phyloP scores from a whole-genome alignment of 257 asterid species.

The Scutellaria minor region DNA sequence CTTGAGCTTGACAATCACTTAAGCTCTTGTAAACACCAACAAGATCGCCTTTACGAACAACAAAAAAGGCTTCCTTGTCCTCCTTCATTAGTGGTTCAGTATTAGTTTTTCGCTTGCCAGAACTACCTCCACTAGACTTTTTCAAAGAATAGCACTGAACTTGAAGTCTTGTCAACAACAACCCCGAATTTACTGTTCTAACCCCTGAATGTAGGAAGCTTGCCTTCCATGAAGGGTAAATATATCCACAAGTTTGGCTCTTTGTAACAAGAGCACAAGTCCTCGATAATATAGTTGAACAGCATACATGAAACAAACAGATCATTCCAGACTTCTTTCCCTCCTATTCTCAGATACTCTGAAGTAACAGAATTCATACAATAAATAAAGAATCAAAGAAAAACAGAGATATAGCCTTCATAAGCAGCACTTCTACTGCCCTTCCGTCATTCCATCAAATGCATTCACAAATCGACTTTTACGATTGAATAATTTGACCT shows the following conservation, averaged over 20 bases:
- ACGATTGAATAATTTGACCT: conserved; percentile 4
- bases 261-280: conserved; percentile 46
- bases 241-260: conserved; percentile 44
- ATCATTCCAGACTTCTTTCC: conserved; percentile 60
- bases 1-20: conserved; percentile 94
- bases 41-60: conserved; percentile 94
- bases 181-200: conserved; percentile 47
- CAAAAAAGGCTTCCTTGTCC: conserved; percentile 89
- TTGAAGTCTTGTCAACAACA: conserved; percentile 46
- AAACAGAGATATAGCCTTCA: not conserved
- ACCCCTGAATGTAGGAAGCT: conserved; percentile 44
- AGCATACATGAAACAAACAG: conserved; percentile 67
- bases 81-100: conserved; percentile 61
- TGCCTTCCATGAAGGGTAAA: conserved; percentile 48
- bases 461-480: not conserved
- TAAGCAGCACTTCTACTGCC: too few relatives aligned
- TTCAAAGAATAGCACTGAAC: conserved; percentile 62
- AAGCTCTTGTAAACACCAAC: conserved; percentile 90
- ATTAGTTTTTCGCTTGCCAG: conserved; percentile 47
- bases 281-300: conserved; percentile 53
- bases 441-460: not conserved
- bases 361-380: conserved; percentile 35
- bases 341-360: conserved; percentile 42
- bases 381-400: conserved; percentile 4
- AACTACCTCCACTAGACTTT: conserved; percentile 44